These are phyloP conservation scores for Ustilago sp. DNA, from an alignment of 1,284 basidiomycete genomes.

Conservation along the genomic window DNA sequence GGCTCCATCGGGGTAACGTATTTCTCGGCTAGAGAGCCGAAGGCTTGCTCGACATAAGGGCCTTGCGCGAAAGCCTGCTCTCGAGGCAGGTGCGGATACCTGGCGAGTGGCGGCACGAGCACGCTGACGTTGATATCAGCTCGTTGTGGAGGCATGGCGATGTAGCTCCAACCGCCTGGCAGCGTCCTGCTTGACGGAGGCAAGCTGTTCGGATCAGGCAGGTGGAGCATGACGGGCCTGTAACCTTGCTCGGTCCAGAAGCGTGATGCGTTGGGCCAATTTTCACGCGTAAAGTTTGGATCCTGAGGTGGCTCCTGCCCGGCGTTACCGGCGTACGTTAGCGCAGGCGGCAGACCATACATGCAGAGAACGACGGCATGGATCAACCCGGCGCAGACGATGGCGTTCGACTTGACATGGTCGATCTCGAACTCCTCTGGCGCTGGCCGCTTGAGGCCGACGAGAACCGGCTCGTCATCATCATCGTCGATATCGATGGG, in stretches of 20 bases:
- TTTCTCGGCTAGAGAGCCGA: conserved; percentile 57
- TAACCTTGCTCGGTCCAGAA: conserved; percentile 62
- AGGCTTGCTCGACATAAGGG: conserved; percentile 19
- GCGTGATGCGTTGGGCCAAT: conserved; percentile 41
- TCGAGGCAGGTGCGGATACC: conserved; percentile 20
- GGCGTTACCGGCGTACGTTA: conserved; percentile 34
- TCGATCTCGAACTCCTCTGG: conserved; percentile 44
- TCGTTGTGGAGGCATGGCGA: conserved; percentile 6
- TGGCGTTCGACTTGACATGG: conserved; percentile 41
- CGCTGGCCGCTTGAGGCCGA: conserved; percentile 36
- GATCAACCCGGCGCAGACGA: conserved; percentile 65
- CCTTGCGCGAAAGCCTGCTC: conserved; percentile 19
- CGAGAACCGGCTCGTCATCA: conserved; percentile 57
- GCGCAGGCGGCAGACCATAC: conserved; percentile 55
- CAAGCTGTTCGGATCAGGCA: conserved; percentile 25
- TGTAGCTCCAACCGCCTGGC: conserved; percentile 35
- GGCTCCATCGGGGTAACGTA: conserved; percentile 45
- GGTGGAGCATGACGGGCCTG: conserved; percentile 53
- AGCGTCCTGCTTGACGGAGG: conserved; percentile 15
- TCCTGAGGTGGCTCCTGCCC: conserved; percentile 40
- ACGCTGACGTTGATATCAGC: conserved; percentile 55
- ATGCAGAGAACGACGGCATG: conserved; percentile 59
- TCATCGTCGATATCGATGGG: conserved; percentile 45
- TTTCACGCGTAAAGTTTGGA: conserved; percentile 34
- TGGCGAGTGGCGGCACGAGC: conserved; percentile 34